Evolutionary conservation across 2,329 filamentous ascomycete genomes (phyloP), one percentile per base, ranked within the genome.

Genomic region (Ophiosphaerella narmari): DNA sequence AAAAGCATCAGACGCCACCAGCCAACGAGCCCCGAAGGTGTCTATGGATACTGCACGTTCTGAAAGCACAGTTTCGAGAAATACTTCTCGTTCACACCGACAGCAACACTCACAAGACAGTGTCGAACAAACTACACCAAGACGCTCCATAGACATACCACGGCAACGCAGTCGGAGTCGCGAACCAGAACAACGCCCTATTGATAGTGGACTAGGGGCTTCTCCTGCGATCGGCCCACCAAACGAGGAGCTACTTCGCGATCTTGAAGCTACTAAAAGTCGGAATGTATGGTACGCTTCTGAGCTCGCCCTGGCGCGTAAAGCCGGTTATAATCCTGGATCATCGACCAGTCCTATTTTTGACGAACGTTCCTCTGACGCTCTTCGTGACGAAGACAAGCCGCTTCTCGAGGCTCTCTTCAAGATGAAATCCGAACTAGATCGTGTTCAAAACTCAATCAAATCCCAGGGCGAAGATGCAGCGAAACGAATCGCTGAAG

Each of bases 241-340:
- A 59, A 87, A 88, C 1, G 88, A 90, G 55, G 86, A 89, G 0
- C 74, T 97, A 11, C 80, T 90, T 12, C 93, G 94, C 69, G 94
- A 99, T 69, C 80, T 99, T 2, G 93, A 99, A 68, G 81, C 86
- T 7, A 83, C 87, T 3, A 90, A 90, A 65, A 94, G 88, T 66
- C 85, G 89, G 43, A 97, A 96, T 74, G 93, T 93, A 0, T 99
- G 94, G 94, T 97, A 96, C 73, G 91, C 91, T 7, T 97, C 93
- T 0, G 94, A 99, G 74, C 80, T 99, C 39, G 91, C 96, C 50
- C 79, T 99, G 56, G 95, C 94, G 6, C 86, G 89, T 42, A 96
- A 96, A 74, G 85, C 90, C 35, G 94, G 94, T 5, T 99, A 97
- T 66, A 82, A 85, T 6, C 83, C 90, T 13, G 91, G 84, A 55